Conservation (phyloP, 2,329 filamentous ascomycete genomes). For the Sporothrix sp. region DNA sequence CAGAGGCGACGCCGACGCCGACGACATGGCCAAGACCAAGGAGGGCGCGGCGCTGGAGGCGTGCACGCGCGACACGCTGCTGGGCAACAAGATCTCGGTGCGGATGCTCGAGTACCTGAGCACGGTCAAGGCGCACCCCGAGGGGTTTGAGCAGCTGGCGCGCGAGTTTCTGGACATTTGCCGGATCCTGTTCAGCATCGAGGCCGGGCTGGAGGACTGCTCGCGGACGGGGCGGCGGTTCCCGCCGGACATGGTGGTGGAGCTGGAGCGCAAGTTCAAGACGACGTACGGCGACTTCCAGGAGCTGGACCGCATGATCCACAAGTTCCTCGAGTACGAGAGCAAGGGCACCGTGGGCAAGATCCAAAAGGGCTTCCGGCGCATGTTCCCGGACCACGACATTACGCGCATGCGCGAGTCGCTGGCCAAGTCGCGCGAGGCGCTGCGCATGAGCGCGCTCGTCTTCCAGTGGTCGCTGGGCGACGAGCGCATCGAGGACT, state of each 20-base stretch:
- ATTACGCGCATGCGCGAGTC: constrained; percentile 50
- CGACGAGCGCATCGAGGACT: constrained; percentile 46
- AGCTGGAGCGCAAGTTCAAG: constrained; percentile 55
- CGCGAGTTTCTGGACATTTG: constrained; percentile 59
- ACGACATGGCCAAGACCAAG: constrained; percentile 22
- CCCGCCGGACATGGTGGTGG: constrained; percentile 50
- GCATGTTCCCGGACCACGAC: constrained; percentile 53
- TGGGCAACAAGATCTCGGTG: constrained; percentile 55
- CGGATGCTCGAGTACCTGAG: constrained; percentile 55
- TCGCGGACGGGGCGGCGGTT: constrained; percentile 37
- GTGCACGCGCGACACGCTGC: constrained; percentile 47
- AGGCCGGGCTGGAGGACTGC: constrained; percentile 51
- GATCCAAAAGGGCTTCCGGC: constrained; percentile 51
- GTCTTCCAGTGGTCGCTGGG: constrained; percentile 58
- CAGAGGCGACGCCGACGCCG: not conserved
- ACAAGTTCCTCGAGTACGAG: constrained; percentile 52
- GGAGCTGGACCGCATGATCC: constrained; percentile 52
- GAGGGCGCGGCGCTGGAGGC: constrained; percentile 34
- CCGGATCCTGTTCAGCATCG: constrained; percentile 57
- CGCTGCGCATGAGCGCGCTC: constrained; percentile 52
- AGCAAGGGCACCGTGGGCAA: constrained; percentile 50
- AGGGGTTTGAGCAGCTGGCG: constrained; percentile 50
- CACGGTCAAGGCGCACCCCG: constrained; percentile 42
- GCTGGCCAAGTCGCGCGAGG: constrained; percentile 49
- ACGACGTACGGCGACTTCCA: constrained; percentile 52